phyloP scores from a whole-genome alignment of 148 eudicot species.

The Vaccinium vitisidaea region DNA sequence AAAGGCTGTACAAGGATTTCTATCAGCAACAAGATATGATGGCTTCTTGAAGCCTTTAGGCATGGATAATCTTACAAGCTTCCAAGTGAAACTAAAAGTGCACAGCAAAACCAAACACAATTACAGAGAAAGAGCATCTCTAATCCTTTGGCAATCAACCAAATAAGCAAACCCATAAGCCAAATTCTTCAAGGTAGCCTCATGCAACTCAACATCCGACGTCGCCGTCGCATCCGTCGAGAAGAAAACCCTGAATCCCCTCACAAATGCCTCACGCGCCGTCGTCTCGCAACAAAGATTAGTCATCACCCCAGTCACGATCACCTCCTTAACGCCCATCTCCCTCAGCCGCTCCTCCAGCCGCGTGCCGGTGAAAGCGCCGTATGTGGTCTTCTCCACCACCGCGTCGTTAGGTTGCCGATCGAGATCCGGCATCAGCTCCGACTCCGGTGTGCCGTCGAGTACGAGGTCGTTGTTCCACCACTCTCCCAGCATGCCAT shows the following conservation, averaged over 20 bases:
- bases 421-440: conserved; percentile 48
- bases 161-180: conserved; percentile 87
- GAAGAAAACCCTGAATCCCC: conserved; percentile 80
- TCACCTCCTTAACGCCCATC: conserved; percentile 71
- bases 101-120: no score
- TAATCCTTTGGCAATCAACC: conserved; percentile 60
- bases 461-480: conserved; percentile 60
- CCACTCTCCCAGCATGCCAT: conserved; percentile 71
- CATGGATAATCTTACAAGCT: no score
- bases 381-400: conserved; percentile 73
- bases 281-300: conserved; percentile 85
- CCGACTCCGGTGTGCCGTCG: conserved; percentile 66
- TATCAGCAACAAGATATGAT: no score
- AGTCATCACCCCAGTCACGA: conserved; percentile 82
- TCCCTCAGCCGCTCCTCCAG: conserved; percentile 60
- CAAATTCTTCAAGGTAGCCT: conserved; percentile 69
- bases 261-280: conserved; percentile 80
- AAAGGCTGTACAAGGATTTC: no score
- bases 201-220: conserved; percentile 51
- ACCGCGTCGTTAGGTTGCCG: conserved; percentile 35
- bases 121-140: conserved; percentile 31
- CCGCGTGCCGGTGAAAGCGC: conserved; percentile 69
- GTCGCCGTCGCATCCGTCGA: conserved; percentile 86
- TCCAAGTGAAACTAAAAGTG: no score
- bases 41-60: no score